Percentiles rank a stretch among this genome's conserved stretches.
These are phyloP conservation scores for Suillus sp. DNA, from an alignment of 768 basidiomycete genomes.

Conservation along the genomic window DNA sequence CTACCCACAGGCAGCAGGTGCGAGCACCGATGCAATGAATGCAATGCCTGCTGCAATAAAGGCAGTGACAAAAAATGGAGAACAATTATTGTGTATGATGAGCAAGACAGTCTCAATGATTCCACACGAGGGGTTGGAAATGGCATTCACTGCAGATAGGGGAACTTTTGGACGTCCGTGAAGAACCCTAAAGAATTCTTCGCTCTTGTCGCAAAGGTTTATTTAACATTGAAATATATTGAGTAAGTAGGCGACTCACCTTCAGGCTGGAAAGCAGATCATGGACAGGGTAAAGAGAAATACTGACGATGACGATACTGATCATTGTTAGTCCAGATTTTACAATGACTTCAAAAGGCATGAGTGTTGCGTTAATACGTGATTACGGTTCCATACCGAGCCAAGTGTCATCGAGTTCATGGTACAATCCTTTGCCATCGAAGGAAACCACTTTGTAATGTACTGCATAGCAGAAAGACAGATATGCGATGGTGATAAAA, in stretches of 20 bases:
- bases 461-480: conserved; percentile 21
- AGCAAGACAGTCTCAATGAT: conserved; percentile 1
- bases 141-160: conserved; percentile 11
- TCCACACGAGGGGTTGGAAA: conserved; percentile 13
- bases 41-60: conserved; percentile 12
- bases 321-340: conserved; percentile 32
- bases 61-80: conserved; percentile 12
- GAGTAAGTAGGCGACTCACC: conserved; percentile 15
- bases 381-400: conserved; percentile 16
- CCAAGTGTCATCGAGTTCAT: conserved; percentile 16
- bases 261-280: conserved; percentile 21
- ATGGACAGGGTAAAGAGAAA: conserved; percentile 28
- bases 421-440: conserved; percentile 25
- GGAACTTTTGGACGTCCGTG: conserved; percentile 5
- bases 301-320: conserved; percentile 30
- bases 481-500: conserved; percentile 15
- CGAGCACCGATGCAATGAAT: conserved; percentile 11
- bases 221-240: not conserved
- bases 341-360: conserved; percentile 24
- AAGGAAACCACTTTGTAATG: conserved; percentile 29
- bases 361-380: not conserved
- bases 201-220: conserved; percentile 19
- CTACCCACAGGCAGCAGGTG: conserved; percentile 15
- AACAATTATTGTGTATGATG: conserved; percentile 9
- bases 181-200: conserved; percentile 32